Evolutionary conservation across 345 rosid genomes (phyloP).

Genomic region (Linum lewisii): DNA sequence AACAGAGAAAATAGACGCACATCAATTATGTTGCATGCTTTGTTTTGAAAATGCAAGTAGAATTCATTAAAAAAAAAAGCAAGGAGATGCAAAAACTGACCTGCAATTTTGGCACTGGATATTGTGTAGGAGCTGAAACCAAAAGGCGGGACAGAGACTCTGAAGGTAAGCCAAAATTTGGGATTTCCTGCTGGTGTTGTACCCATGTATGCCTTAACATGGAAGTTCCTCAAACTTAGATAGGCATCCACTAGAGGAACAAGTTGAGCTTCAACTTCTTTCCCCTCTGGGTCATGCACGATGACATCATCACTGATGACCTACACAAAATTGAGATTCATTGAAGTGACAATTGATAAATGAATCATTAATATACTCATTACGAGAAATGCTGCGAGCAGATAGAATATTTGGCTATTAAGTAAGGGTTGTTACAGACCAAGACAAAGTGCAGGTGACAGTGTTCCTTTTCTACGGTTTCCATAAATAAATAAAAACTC

Average conservation of each 20-base stretch:
- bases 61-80: no score
- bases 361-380: background rate
- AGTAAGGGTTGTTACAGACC: background rate
- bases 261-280: slow-evolving; percentile 65
- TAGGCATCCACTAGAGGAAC: slow-evolving; percentile 55
- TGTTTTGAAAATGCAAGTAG: slow-evolving; percentile 1
- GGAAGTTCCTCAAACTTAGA: slow-evolving; percentile 37
- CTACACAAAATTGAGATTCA: slow-evolving; percentile 22
- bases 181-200: slow-evolving; percentile 33
- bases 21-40: slow-evolving; percentile 1
- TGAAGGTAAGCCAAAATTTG: slow-evolving; percentile 74
- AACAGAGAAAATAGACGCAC: background rate
- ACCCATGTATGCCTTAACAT: slow-evolving; percentile 70
- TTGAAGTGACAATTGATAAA: background rate
- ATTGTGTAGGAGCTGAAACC: slow-evolving; percentile 77
- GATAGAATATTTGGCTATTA: background rate
- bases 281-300: slow-evolving; percentile 66
- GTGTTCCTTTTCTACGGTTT: background rate
- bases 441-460: background rate
- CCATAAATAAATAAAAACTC: background rate
- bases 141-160: slow-evolving; percentile 81
- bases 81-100: slow-evolving; percentile 30
- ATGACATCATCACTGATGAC: slow-evolving; percentile 44
- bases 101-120: slow-evolving; percentile 48
- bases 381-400: background rate